Base-by-base conservation (phyloP, 2,329 filamentous ascomycete genomes). In the Alternaria burnsii region DNA sequence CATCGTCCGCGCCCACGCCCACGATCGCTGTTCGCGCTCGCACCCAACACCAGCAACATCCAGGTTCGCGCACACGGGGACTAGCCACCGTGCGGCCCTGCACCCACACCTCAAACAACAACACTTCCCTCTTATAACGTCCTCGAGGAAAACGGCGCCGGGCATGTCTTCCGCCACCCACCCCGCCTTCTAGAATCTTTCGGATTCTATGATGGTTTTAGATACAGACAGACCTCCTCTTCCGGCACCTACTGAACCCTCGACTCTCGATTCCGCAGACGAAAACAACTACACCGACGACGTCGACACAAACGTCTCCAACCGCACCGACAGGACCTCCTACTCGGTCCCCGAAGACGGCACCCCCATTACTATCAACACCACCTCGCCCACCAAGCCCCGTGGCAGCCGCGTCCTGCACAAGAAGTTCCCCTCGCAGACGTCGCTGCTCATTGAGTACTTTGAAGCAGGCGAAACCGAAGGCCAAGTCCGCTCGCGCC, bases 371-470 rank as follows among this genome's bases (percentile, higher is more conserved):
- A 98, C 93, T 62, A 96, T 99, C 78, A 89, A 90, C 76, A 97
- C 94, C 44, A 87, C 74, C 84, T 74, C 74, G 57, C 91, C 94
- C 43, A 87, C 74, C 84, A 75, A 75, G 61, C 91, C 79, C 86
- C 88, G 80, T 71, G 89, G 88, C 77, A 85, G 76, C 81, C 62
- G 48, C 50, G 38, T 43, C 44, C 47, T 85, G 81, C 66, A 78
- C 78, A 80, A 86, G 59, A 83, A 83, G 79, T 84, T 79, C 76
- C 79, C 82, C 74, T 97, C 92, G 46, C 93, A 97, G 82, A 97
- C 94, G 38, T 96, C 92, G 58, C 85, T 97, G 68, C 84, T 97
- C 71, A 97, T 97, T 73, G 94, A 97, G 81, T 97, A 97, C 80
- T 97, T 96, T 74, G 94, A 97, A 81, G 91, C 89, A 68, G 88